Evolutionary conservation across 345 rosid species (phyloP).

Genomic region (Stellera chamaejasme): DNA sequence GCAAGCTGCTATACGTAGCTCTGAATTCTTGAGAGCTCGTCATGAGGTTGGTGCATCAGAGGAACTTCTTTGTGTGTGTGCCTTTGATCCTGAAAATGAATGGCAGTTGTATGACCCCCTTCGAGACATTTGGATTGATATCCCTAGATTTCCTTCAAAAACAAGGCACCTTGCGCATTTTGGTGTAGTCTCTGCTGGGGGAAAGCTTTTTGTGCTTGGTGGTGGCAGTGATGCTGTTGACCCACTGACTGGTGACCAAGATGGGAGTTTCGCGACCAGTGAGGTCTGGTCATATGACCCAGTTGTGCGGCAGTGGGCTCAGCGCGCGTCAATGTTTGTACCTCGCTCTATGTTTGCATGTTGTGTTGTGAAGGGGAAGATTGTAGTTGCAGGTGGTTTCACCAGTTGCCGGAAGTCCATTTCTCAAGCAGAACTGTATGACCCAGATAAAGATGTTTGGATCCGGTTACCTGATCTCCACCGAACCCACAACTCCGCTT

Average conservation of each 20-base stretch:
- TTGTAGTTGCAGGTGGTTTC: constrained; percentile 90
- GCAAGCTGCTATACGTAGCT: constrained; percentile 64
- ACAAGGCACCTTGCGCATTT: constrained; percentile 83
- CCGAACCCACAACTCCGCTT: constrained; percentile 81
- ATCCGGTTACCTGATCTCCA: constrained; percentile 74
- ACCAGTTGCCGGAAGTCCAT: constrained; percentile 85
- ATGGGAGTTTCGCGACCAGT: constrained; percentile 84
- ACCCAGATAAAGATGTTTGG: constrained; percentile 78
- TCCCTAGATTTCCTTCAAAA: constrained; percentile 82
- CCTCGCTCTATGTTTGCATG: constrained; percentile 98
- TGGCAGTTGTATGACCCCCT: constrained; percentile 95
- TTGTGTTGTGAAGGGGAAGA: constrained; percentile 71
- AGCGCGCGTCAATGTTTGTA: constrained; percentile 68
- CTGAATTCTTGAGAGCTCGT: constrained; percentile 70
- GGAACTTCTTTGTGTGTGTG: constrained; percentile 69
- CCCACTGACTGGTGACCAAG: constrained; percentile 85
- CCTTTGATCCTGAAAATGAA: constrained; percentile 86
- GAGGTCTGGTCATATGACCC: constrained; percentile 97
- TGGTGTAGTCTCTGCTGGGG: constrained; percentile 56
- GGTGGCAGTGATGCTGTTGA: constrained; percentile 97
- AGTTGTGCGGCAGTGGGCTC: constrained; percentile 58
- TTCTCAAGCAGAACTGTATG: constrained; percentile 90
- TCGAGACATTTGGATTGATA: constrained; percentile 77
- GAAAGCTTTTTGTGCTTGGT: constrained; percentile 82
- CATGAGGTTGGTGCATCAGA: constrained; percentile 63